Percentiles rank a stretch among this genome's conserved stretches.
phyloP scores from a whole-genome alignment of 2,329 filamentous ascomycete species.

The Emericellopsis cladophorae region DNA sequence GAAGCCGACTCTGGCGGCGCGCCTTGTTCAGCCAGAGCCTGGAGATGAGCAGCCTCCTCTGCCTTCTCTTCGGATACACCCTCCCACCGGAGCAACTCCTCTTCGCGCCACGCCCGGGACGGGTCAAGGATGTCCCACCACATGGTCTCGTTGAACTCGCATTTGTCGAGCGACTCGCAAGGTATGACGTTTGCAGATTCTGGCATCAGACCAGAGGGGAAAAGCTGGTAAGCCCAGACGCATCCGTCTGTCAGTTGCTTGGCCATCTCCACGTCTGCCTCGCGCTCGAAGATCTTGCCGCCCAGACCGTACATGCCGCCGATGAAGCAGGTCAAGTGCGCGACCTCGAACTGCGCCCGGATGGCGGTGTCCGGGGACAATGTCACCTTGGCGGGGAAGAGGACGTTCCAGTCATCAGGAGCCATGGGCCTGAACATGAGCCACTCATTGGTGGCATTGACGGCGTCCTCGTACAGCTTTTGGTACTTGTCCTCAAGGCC shows the following conservation, averaged over 20 bases:
- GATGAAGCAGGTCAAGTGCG: slow-evolving; percentile 55
- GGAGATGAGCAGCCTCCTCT: slow-evolving; percentile 3
- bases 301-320: slow-evolving; percentile 59
- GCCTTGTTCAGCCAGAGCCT: too few relatives aligned
- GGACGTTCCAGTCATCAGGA: slow-evolving; percentile 51
- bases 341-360: slow-evolving; percentile 44
- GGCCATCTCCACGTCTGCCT: slow-evolving; percentile 49
- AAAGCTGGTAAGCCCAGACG: slow-evolving; percentile 55
- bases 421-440: slow-evolving; percentile 71
- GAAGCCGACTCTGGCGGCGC: too few relatives aligned
- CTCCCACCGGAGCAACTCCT: slow-evolving; percentile 27
- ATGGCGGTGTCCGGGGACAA: slow-evolving; percentile 25
- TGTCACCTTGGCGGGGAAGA: slow-evolving; percentile 54
- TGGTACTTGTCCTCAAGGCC: slow-evolving; percentile 62
- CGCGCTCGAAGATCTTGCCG: slow-evolving; percentile 46
- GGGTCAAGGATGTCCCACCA: slow-evolving; percentile 36
- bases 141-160: slow-evolving; percentile 35
- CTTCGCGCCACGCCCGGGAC: slow-evolving; percentile 25
- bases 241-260: slow-evolving; percentile 55
- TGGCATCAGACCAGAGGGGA: slow-evolving; percentile 51
- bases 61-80: slow-evolving; percentile 6
- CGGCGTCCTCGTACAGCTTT: slow-evolving; percentile 56
- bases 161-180: slow-evolving; percentile 32
- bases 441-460: slow-evolving; percentile 56
- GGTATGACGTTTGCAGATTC: slow-evolving; percentile 32